Conservation (phyloP, 1,284 basidiomycete genomes). For the Trichosporon faecale region DNA sequence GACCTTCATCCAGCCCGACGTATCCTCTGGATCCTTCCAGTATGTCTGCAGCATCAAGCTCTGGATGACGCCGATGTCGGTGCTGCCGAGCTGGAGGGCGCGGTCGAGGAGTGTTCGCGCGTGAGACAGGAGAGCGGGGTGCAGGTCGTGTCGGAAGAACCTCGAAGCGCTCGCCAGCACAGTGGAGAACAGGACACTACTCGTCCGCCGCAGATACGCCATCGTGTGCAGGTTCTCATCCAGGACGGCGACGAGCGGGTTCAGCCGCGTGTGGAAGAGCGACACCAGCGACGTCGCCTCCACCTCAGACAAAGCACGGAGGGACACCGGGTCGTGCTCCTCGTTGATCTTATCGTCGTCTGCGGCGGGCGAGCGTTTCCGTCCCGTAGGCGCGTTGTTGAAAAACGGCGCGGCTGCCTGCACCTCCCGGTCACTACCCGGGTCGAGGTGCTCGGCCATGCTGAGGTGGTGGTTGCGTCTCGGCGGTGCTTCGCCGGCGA, state of each 20-base stretch:
- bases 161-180: constrained; percentile 34
- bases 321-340: constrained; percentile 29
- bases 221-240: constrained; percentile 38
- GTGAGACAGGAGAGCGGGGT: constrained; percentile 30
- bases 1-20: constrained; percentile 35
- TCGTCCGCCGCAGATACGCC: constrained; percentile 32
- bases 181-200: constrained; percentile 34
- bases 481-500: not conserved
- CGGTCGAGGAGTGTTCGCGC: constrained; percentile 37
- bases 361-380: not conserved
- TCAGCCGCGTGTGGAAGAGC: constrained; percentile 36
- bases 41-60: constrained; percentile 42
- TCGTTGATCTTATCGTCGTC: constrained; percentile 15
- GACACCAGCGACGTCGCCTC: constrained; percentile 33
- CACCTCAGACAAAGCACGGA: constrained; percentile 30
- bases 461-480: constrained; percentile 23
- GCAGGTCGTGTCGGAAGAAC: constrained; percentile 37
- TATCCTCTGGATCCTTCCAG: constrained; percentile 40
- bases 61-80: constrained; percentile 38
- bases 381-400: constrained; percentile 22
- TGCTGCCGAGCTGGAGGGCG: constrained; percentile 29
- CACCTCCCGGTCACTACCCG: constrained; percentile 19
- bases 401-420: constrained; percentile 29
- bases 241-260: constrained; percentile 34
- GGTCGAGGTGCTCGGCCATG: constrained; percentile 35